Base-by-base conservation (phyloP, 129 eudicot genomes). In the Dittrichia graveolens region DNA sequence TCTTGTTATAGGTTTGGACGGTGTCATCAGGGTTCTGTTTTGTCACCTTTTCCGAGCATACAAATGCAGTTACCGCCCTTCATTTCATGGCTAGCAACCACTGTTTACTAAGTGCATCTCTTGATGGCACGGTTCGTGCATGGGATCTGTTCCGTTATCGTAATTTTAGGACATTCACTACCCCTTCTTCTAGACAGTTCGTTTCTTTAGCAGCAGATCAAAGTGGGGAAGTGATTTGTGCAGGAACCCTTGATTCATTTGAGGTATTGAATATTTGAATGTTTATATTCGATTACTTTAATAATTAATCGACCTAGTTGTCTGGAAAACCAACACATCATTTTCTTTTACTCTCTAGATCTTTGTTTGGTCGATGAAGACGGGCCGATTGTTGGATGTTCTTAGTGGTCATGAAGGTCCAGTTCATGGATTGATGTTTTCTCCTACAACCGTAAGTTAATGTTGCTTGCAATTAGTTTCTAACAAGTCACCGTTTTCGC, bases 311-410 rank as follows among this genome's bases (percentile, higher is more conserved):
- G 34, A 10, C 63, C 43, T 12, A 8, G 8, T 3, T 78, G 42
- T 73, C 34, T 75, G 13, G 68, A 56, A 45, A 48, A 42, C 65
- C 80, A 72, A 85, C 43, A 0, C 35, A 14, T 0, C 34, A 7
- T 8, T 45, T 63, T 52, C 4, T 45, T 4, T 56, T 63, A 34
- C 7, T 35, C 45, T 35, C n/a, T 69, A 94, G 99, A 88, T 94
- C 64, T 94, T 85, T 86, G 97, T 94, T 54, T 94, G 99, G 99
- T 94, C 99, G n/a, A 94, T 94, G 99, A 94, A 94, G 80, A 94
- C 99, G 0, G 97, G 97, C 2, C 80, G 95, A 66, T 75, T 94
- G 76, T 73, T 94, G 79, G 99, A 94, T 73, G 85, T 94, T 72
- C 90, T 94, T 47, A 94, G 99, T 18, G 99, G 99, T 38, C 99